Evolutionary conservation across 2,329 filamentous ascomycete genomes (phyloP).

Genomic region (Xylaria sp.): DNA sequence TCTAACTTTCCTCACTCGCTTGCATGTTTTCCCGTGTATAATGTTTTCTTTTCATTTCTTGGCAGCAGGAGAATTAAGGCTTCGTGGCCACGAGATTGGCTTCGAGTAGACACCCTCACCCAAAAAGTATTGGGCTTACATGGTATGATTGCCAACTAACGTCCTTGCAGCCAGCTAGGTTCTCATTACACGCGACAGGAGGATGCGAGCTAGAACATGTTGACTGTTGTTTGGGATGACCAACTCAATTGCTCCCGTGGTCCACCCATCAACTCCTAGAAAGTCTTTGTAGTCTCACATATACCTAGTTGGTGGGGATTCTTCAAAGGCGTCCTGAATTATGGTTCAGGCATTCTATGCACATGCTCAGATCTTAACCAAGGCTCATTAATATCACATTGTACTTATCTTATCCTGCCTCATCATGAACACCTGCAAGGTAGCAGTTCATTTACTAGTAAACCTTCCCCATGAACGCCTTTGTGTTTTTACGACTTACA

Average conservation of each 20-base stretch:
- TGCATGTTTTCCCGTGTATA: background rate
- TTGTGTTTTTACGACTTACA: slow-evolving; percentile 11
- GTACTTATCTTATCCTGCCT: slow-evolving; percentile 3
- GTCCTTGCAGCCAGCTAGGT: slow-evolving; percentile 9
- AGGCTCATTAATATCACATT: slow-evolving; percentile 20
- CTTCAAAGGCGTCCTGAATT: background rate
- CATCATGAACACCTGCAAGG: background rate
- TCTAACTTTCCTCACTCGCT: background rate
- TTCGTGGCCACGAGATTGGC: slow-evolving; percentile 16
- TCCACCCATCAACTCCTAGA: slow-evolving; percentile 4
- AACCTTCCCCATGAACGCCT: slow-evolving; percentile 2
- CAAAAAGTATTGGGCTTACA: slow-evolving; percentile 13
- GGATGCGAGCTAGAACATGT: slow-evolving; percentile 15
- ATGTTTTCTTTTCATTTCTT: slow-evolving; percentile 19
- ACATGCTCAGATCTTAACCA: slow-evolving; percentile 1
- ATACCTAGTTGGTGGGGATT: slow-evolving; percentile 13
- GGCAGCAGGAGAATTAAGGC: slow-evolving; percentile 12
- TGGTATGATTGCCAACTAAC: slow-evolving; percentile 27
- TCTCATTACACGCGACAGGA: slow-evolving; percentile 7
- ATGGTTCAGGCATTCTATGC: slow-evolving; percentile 13
- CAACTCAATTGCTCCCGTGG: slow-evolving; percentile 4
- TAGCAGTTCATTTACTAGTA: slow-evolving; percentile 1
- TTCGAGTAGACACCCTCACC: slow-evolving; percentile 12
- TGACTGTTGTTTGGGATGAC: slow-evolving; percentile 14
- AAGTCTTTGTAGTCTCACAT: slow-evolving; percentile 21